Base-by-base conservation (phyloP, 352 stramenopile genomes). In the Phytophthora multivora region DNA sequence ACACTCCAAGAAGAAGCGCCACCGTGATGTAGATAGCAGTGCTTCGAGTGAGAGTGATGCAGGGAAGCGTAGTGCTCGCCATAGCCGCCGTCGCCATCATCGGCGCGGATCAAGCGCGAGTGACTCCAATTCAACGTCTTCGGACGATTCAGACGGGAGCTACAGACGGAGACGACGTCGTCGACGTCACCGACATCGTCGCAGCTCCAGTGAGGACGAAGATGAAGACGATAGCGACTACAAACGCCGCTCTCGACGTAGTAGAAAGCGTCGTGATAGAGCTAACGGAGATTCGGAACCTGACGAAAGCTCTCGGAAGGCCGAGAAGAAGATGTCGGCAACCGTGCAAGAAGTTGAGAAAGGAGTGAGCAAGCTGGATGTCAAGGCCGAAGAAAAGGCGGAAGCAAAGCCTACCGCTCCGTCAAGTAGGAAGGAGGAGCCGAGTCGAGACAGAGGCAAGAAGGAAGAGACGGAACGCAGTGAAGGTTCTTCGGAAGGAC, bases 131-230 rank as follows among this genome's bases (percentile, higher is more conserved):
- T 76, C 71, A 7, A 87, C 75, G 30, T 77, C 65, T 16, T 84
- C 78, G 1, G 72, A 64, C 25, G 84, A 79, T 49, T 90, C 80
- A 3, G 77, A 84, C 46, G 64, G 51, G 12, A 73, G 63, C 35
- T 75, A 80, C 19, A 56, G 63, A 12, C 72, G 73, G 5, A 71
- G 75, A 51, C 71, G 68, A 13, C 77, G 69, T 25, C 68, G 79
- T 21, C 80, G 79, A 41, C 74, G 71, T 26, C 76, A 61, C 35
- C 69, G 52, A 59, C 73, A 72, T 31, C 66, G 68, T 33, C 59
- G 60, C 33, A 86, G 60, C 50, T 90, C 80, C 9, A 88, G 77
- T 41, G 79, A 89, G 12, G 81, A 86, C 1, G 71, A 86, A 5
- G 71, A 83, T 7, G 71, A 83, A 9, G 70, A 80, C 2, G 80